These are phyloP conservation scores for Macadamia integrifolia DNA, from an alignment of 164 flowering plant genomes.

Conservation along the genomic window DNA sequence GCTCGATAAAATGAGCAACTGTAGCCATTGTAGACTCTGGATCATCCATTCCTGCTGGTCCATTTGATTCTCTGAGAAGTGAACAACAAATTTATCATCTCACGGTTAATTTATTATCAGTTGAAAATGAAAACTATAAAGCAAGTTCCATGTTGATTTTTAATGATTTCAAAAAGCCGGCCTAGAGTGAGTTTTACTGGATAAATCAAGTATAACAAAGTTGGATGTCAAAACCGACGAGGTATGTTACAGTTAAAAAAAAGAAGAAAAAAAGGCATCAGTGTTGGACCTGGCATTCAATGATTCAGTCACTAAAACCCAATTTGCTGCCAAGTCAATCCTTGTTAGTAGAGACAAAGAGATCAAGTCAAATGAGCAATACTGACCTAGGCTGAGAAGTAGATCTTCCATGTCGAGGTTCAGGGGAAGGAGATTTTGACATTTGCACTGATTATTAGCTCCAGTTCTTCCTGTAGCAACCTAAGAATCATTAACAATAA, in stretches of 20 bases:
- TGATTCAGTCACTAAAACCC: not conserved
- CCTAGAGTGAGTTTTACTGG: not conserved
- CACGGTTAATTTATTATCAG: not conserved
- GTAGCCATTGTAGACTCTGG: slow-evolving; percentile 57
- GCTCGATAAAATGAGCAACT: slow-evolving; percentile 75
- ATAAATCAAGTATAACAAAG: not conserved
- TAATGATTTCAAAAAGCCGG: not conserved
- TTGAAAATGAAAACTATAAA: not conserved
- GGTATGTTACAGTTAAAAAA: not conserved
- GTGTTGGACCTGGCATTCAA: too few relatives aligned
- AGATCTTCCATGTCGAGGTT: slow-evolving; percentile 20
- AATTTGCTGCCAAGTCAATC: not conserved
- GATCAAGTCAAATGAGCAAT: not conserved
- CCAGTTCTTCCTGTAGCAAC: slow-evolving; percentile 16
- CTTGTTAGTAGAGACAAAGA: not conserved
- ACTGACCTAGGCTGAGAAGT: slow-evolving; percentile 22
- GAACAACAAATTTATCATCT: slow-evolving; percentile 4
- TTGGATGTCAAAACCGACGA: too few relatives aligned
- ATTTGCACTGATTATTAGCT: slow-evolving; percentile 29
- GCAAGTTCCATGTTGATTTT: not conserved
- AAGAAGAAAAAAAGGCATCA: too few relatives aligned
- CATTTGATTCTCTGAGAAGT: slow-evolving; percentile 64
- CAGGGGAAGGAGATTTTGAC: slow-evolving; percentile 52
- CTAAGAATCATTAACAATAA: slow-evolving; percentile 15
- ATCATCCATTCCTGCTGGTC: slow-evolving; percentile 50